These are phyloP conservation scores for Daldinia sp. DNA, from an alignment of 2,329 filamentous ascomycete genomes.

Conservation along the genomic window DNA sequence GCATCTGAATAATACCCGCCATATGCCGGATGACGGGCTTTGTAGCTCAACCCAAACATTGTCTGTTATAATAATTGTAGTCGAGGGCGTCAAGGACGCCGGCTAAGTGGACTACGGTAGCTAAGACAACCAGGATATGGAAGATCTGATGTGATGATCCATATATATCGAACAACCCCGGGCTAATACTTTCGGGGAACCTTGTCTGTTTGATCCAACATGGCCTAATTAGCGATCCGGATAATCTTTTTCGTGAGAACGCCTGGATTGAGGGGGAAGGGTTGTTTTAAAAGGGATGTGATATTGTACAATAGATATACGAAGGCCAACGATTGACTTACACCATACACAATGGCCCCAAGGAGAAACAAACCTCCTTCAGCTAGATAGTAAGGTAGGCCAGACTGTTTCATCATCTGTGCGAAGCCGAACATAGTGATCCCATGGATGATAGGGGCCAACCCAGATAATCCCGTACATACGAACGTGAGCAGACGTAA, in stretches of 20 bases:
- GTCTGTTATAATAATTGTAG: constrained; percentile 41
- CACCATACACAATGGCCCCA: constrained; percentile 51
- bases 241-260: not conserved
- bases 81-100: constrained; percentile 46
- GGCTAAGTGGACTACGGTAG: constrained; percentile 51
- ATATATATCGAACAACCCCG: constrained; percentile 55
- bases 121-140: constrained; percentile 55
- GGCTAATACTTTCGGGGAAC: constrained; percentile 53
- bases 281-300: not conserved
- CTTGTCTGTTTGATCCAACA: constrained; percentile 45
- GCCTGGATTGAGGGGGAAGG: not conserved
- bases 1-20: not conserved
- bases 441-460: constrained; percentile 52
- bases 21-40: not conserved
- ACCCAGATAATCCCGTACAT: constrained; percentile 50
- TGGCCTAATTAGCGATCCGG: constrained; percentile 1
- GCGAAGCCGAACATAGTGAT: constrained; percentile 49
- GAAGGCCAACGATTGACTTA: constrained; percentile 41
- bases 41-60: constrained; percentile 25
- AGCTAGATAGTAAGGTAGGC: constrained; percentile 51
- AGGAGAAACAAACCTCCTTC: constrained; percentile 50
- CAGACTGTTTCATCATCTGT: constrained; percentile 51
- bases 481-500: constrained; percentile 50
- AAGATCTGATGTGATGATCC: constrained; percentile 58
- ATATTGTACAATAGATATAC: not conserved